phyloP scores from a whole-genome alignment of 2,329 filamentous ascomycete species.

The Malbranchea zuffiana region DNA sequence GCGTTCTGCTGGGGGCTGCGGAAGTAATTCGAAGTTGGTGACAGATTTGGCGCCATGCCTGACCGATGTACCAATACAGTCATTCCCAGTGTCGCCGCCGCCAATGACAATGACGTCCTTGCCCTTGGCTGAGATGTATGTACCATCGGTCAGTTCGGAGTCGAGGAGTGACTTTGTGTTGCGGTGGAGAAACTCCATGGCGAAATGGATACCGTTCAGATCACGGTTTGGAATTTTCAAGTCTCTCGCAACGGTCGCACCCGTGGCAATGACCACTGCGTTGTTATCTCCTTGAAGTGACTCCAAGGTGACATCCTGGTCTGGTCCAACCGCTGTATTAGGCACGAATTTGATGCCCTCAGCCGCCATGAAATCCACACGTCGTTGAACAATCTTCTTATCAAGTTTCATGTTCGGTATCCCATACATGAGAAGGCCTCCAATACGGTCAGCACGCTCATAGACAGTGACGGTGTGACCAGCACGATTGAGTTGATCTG shows the following conservation, averaged over 20 bases:
- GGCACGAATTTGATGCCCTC: conserved; percentile 80
- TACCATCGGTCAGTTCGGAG: conserved; percentile 68
- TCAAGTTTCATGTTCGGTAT: conserved; percentile 99
- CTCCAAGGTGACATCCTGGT: conserved; percentile 54
- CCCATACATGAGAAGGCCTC: conserved; percentile 93
- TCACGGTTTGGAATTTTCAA: conserved; percentile 82
- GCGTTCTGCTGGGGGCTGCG: conserved; percentile 82
- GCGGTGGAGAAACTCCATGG: conserved; percentile 94
- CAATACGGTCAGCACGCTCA: conserved; percentile 80
- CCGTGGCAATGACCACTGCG: conserved; percentile 82
- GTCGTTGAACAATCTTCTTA: conserved; percentile 91
- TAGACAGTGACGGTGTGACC: conserved; percentile 84
- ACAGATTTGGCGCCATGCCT: conserved; percentile 93
- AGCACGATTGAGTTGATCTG: conserved; percentile 88
- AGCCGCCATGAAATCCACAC: conserved; percentile 85
- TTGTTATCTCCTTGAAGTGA: conserved; percentile 65
- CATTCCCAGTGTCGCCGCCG: conserved; percentile 94
- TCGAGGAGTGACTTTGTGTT: conserved; percentile 97
- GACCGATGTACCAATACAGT: conserved; percentile 93
- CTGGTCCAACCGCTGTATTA: conserved; percentile 65
- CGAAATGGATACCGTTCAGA: conserved; percentile 82
- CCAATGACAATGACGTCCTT: conserved; percentile 96
- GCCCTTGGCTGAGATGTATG: conserved; percentile 89
- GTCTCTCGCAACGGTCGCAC: conserved; percentile 85
- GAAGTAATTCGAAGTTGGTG: conserved; percentile 90